phyloP scores from a whole-genome alignment of 306 rosid genomes.

The Dryas alaskensis region DNA sequence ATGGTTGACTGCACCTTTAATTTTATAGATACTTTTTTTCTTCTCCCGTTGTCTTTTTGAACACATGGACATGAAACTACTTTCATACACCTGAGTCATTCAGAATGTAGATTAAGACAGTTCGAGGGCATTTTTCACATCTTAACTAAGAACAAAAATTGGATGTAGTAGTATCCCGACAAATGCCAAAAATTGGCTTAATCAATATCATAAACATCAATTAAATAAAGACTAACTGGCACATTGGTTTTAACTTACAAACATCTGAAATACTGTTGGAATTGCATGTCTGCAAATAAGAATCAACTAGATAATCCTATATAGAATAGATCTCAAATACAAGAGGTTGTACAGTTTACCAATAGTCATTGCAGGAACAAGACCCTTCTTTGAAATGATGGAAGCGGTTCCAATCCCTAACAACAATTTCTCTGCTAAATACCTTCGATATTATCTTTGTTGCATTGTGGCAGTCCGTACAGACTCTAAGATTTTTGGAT shows the following conservation, averaged over 20 bases:
- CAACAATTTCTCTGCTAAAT: slow-evolving; percentile 46
- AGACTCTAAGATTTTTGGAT: slow-evolving; percentile 54
- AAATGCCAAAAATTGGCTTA: background rate
- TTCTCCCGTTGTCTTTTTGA: no score
- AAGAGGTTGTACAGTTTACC: slow-evolving; percentile 27
- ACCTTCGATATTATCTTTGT: slow-evolving; percentile 52
- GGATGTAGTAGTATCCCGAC: no score
- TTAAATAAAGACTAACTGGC: background rate
- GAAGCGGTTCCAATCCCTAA: slow-evolving; percentile 56
- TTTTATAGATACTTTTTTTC: no score
- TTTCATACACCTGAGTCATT: no score
- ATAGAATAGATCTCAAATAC: background rate
- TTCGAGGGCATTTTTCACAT: no score
- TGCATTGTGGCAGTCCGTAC: slow-evolving; percentile 61
- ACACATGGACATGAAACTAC: no score
- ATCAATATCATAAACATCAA: background rate
- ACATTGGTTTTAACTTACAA: background rate
- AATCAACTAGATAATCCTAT: background rate
- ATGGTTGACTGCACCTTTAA: no score
- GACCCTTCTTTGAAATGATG: slow-evolving; percentile 61
- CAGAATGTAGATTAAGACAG: no score
- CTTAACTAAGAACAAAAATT: no score
- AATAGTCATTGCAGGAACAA: slow-evolving; percentile 64
- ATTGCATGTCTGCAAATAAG: background rate
- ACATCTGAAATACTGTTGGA: background rate